These are phyloP conservation scores for Moricandia arvensis DNA, from an alignment of 345 rosid species.

Conservation along the genomic window DNA sequence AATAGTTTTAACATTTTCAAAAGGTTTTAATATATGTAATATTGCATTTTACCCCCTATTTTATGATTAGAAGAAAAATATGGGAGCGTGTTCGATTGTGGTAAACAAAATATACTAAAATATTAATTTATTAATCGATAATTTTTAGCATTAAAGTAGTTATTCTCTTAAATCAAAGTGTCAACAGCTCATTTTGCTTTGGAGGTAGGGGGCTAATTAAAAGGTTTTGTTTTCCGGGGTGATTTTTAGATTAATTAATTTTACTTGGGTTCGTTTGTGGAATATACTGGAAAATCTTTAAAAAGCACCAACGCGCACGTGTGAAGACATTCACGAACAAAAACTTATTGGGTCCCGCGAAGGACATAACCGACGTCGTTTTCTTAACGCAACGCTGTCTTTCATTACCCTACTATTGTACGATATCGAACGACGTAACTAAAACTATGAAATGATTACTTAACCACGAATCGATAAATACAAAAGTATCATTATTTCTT, in stretches of 20 bases:
- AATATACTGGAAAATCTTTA: constrained; percentile 19
- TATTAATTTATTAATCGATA: neutral
- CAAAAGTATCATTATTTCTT: neutral
- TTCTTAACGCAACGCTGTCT: constrained; percentile 33
- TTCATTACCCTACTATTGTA: constrained; percentile 7
- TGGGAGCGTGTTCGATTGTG: neutral
- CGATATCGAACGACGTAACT: constrained; percentile 21
- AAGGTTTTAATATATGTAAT: constrained; percentile 16
- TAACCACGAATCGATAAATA: constrained; percentile 11
- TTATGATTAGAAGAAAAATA: neutral
- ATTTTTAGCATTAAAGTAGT: neutral
- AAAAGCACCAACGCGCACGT: constrained; percentile 41
- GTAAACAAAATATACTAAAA: neutral
- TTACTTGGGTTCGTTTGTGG: constrained; percentile 2
- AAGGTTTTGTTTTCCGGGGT: neutral
- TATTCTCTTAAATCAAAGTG: neutral
- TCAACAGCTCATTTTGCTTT: neutral
- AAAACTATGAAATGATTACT: constrained; percentile 28
- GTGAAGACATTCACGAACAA: constrained; percentile 29
- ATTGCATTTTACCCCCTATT: neutral
- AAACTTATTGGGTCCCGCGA: constrained; percentile 34
- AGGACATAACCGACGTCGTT: constrained; percentile 31
- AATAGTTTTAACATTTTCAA: constrained; percentile 29
- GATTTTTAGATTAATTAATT: neutral
- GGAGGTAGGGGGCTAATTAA: neutral